Conservation (phyloP, 169 alveolate genomes). For the Plasmodium reichenowi region DNA sequence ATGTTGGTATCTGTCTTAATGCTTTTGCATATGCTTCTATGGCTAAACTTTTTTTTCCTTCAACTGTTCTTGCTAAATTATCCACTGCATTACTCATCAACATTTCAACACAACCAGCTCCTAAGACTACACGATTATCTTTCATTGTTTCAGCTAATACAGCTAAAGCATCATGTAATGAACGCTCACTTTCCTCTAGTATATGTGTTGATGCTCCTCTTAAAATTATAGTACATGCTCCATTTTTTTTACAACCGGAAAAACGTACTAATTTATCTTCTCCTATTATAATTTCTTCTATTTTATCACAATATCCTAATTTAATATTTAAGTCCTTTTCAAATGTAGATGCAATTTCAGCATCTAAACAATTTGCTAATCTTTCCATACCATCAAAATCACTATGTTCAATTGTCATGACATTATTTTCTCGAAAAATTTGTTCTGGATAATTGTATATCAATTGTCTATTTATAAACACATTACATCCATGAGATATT, state of each 20-base stretch:
- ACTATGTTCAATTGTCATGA: conserved; percentile 99
- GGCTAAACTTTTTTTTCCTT: conserved; percentile 97
- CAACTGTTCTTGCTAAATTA: conserved; percentile 93
- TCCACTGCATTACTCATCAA: conserved; percentile 98
- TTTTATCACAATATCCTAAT: conserved; percentile 96
- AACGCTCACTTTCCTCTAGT: conserved; percentile 99
- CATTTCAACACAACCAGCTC: conserved; percentile 99
- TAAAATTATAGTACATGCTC: conserved; percentile 97
- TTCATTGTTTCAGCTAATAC: conserved; percentile 96
- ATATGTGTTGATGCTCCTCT: conserved; percentile 99
- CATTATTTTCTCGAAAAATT: conserved; percentile 95
- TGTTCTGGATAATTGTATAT: conserved; percentile 99
- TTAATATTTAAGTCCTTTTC: conserved; percentile 95
- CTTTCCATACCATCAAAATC: conserved; percentile 99
- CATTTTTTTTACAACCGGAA: conserved; percentile 96
- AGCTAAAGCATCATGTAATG: conserved; percentile 99
- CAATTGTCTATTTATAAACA: conserved; percentile 98
- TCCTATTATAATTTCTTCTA: conserved; percentile 98
- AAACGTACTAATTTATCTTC: conserved; percentile 98
- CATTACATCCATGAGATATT: conserved; percentile 96
- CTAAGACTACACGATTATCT: conserved; percentile 95
- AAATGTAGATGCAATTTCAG: conserved; percentile 98
- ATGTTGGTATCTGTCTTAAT: conserved; percentile 96
- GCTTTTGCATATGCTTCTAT: conserved; percentile 99
- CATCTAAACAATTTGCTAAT: conserved; percentile 98